A percentile compares a stretch with the other conserved stretches of the same genome.
phyloP scores from a whole-genome alignment of 768 basidiomycete species.

The Strobilomyces echinocephalus region DNA sequence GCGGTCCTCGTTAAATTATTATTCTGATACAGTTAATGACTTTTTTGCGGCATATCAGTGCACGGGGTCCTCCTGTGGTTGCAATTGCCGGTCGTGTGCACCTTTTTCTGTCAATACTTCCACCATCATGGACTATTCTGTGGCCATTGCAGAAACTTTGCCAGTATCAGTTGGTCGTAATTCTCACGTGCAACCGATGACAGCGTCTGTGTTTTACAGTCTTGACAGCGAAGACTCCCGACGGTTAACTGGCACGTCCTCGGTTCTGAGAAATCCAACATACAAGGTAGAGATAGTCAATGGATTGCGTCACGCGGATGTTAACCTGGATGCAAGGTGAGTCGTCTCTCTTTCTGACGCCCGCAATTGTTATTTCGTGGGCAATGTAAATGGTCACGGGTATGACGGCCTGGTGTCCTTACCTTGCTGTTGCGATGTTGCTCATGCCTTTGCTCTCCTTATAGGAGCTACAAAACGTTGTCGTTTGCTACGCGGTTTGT shows the following conservation, averaged over 20 bases:
- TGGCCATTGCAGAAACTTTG: constrained; percentile 12
- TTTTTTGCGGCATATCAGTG: background rate
- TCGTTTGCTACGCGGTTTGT: constrained; percentile 54
- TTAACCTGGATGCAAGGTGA: constrained; percentile 68
- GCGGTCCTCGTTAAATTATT: background rate
- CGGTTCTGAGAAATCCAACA: constrained; percentile 34
- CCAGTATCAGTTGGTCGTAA: background rate
- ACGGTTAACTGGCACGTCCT: constrained; percentile 30
- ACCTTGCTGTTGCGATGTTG: constrained; percentile 7
- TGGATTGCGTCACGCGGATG: constrained; percentile 53
- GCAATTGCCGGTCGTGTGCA: constrained; percentile 23
- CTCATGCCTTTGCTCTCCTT: constrained; percentile 19
- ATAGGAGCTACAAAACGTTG: constrained; percentile 61
- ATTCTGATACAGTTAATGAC: background rate
- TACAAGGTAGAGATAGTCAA: constrained; percentile 48
- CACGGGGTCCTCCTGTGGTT: background rate
- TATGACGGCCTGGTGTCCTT: constrained; percentile 34
- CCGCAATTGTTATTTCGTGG: constrained; percentile 19
- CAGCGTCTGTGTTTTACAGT: constrained; percentile 5
- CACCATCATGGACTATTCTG: constrained; percentile 13
- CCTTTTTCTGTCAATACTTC: background rate
- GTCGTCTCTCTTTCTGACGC: constrained; percentile 30
- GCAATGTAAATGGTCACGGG: constrained; percentile 30
- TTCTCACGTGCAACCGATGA: constrained; percentile 5
- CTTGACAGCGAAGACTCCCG: constrained; percentile 10